Evolutionary conservation across 2,329 filamentous ascomycete genomes (phyloP).

Genomic region (Xylariomycetidae sp.): DNA sequence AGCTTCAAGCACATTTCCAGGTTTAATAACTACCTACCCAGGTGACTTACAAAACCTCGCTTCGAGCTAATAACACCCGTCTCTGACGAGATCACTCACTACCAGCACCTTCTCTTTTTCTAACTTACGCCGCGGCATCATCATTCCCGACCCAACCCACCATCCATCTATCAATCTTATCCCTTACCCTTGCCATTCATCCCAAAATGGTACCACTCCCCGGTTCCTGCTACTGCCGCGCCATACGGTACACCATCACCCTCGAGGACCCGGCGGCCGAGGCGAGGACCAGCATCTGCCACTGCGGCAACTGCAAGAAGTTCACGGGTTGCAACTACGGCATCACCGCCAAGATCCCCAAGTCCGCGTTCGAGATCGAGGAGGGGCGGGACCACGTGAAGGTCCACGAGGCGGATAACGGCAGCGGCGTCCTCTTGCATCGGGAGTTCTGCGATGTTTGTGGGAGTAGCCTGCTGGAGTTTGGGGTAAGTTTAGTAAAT

Average conservation of each 20-base stretch:
- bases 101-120: no score
- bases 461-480: constrained; percentile 47
- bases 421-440: constrained; percentile 39
- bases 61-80: no score
- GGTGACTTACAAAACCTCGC: no score
- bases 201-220: constrained; percentile 20
- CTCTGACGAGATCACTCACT: no score
- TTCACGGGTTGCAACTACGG: constrained; percentile 48
- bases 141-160: no score
- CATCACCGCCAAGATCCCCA: constrained; percentile 45
- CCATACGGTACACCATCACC: constrained; percentile 40
- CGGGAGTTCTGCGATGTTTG: constrained; percentile 50
- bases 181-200: no score
- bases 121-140: no score
- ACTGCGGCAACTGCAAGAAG: constrained; percentile 51
- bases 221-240: constrained; percentile 41
- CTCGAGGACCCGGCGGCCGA: constrained; percentile 37
- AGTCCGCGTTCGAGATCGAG: constrained; percentile 36
- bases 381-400: constrained; percentile 29
- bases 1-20: no score
- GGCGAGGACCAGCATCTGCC: constrained; percentile 47
- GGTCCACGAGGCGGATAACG: constrained; percentile 45
- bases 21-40: no score
- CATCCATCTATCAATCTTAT: no score
- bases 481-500: no score